Evolutionary conservation across 1,284 basidiomycete genomes (phyloP).

Genomic region (Leccinum solheimii): DNA sequence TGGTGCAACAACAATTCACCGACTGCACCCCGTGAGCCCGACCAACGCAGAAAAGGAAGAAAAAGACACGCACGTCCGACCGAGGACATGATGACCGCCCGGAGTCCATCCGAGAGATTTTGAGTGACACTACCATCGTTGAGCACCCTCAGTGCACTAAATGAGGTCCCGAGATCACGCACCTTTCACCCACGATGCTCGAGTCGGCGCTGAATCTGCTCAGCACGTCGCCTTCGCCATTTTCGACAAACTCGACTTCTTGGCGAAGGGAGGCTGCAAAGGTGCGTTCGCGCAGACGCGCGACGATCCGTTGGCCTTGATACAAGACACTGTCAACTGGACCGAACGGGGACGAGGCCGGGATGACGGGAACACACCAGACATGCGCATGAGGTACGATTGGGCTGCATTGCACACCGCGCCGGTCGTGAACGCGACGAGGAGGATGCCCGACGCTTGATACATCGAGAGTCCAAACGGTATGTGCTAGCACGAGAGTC

Average conservation of each 20-base stretch:
- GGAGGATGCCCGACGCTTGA: constrained; percentile 76
- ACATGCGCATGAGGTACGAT: constrained; percentile 86
- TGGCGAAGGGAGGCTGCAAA: constrained; percentile 83
- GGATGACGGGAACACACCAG: constrained; percentile 45
- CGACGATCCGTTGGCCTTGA: constrained; percentile 88
- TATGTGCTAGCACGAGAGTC: not conserved
- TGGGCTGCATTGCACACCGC: constrained; percentile 87
- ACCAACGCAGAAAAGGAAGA: not conserved
- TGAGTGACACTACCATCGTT: constrained; percentile 67
- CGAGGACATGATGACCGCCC: constrained; percentile 84
- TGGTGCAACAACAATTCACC: constrained; percentile 43
- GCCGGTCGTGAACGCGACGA: constrained; percentile 84
- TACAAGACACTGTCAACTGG: not conserved
- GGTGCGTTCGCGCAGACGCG: constrained; percentile 80
- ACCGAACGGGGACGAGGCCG: not conserved
- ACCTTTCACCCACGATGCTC: constrained; percentile 94
- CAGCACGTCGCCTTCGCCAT: constrained; percentile 78
- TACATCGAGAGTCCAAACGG: constrained; percentile 22
- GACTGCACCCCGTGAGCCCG: constrained; percentile 46
- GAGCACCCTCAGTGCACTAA: not conserved
- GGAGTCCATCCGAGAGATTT: constrained; percentile 89
- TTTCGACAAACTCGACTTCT: constrained; percentile 92
- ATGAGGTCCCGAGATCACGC: not conserved
- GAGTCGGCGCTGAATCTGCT: constrained; percentile 84
- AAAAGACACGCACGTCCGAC: constrained; percentile 71